Evolutionary conservation across 371 early-diverging fungal species (phyloP), one percentile per base, ranked within the genome.

Genomic region (Mucor lusitanicus): DNA sequence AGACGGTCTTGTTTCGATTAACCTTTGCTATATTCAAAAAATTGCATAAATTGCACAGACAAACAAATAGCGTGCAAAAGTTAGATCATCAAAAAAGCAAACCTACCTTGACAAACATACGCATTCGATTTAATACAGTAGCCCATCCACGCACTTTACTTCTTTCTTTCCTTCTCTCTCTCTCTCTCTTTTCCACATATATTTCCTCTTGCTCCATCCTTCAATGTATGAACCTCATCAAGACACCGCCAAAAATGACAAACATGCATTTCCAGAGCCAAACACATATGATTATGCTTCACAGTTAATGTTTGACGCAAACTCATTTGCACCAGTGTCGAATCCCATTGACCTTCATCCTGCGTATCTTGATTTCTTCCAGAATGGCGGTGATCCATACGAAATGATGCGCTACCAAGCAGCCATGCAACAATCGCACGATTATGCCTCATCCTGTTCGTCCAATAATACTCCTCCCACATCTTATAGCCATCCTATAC

Each of bases 251-350:
- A 28, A 58, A 13, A 67, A 62, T 28, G 63, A 62, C 32, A 70
- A 66, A n/a, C 69, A 67, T 25, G 30, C 39, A 12, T 67, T 68
- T 61, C 62, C 71, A 30, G 62, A 68, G 40, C 63, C 68, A 46
- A 68, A 68, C 12, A 68, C 68, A 59, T 68, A 68, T 28, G 68
- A 68, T 23, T 68, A 68, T 63, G 68, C 68, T 12, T 68, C 68
- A 48, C 68, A 68, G 30, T 32, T 68, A 8, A 62, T 68, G 63
- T 68, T 68, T 48, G 68, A 68, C 32, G 68, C 68, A 5, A 68
- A 63, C 40, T 58, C 68, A n/a, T 68, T 68, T 59, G 63, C 63
- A n/a, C 35, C 48, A 46, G 48, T 68, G 58, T 63, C 68, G 30
- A 63, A 68, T 23, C 63, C 56, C 15, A 56, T 68, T n/a, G 68